Base-by-base conservation (phyloP, 73 alveolate species). In the Paramecium octaurelia region DNA sequence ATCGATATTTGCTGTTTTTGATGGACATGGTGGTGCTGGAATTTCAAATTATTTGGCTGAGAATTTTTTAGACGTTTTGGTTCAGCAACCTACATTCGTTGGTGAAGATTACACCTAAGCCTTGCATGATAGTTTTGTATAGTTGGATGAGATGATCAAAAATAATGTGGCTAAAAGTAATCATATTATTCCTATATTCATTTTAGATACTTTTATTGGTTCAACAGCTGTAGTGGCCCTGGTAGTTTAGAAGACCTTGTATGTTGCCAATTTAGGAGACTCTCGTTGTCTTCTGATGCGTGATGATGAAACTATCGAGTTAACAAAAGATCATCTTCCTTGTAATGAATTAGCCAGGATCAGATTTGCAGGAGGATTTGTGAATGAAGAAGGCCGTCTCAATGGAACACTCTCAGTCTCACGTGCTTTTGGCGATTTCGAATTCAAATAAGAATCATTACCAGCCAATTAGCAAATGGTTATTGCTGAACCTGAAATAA, bases 1-100 rank as follows among this genome's bases (percentile, higher is more conserved):
- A 16, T 86, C 93, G 12, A 93, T 97, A 16, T 97, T 94, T 93
- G 99, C 99, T 3, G 97, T 97, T 20, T 97, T 97, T 88, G 99
- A 97, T 93, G 99, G 99, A 18, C 99, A 97, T 85, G 99, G 99
- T 2, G 99, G 99, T 35, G 59, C 54, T 43, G 70, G 43, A 16
- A 86, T 86, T 24, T 38, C 87, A 50, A 69, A 86, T 29, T 86
- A 35, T 36, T 24, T 86, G 44, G 46, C 46, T 11, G 14, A 21
- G 12, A 76, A 50, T 23, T 86, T 86, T 40, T 1, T 58, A 27
- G 70, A 57, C 12, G 6, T n/a, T 23, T 31, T 86, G 4, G 24
- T 29, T 57, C 21, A 21, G 27, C 34, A 58, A 10, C 87, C 43
- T 23, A n/a, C 46, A 10, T 86, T 57, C 48, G 9, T 35, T 18